Conservation (phyloP, 2,329 filamentous ascomycete species). For the Botrytis fabae region DNA sequence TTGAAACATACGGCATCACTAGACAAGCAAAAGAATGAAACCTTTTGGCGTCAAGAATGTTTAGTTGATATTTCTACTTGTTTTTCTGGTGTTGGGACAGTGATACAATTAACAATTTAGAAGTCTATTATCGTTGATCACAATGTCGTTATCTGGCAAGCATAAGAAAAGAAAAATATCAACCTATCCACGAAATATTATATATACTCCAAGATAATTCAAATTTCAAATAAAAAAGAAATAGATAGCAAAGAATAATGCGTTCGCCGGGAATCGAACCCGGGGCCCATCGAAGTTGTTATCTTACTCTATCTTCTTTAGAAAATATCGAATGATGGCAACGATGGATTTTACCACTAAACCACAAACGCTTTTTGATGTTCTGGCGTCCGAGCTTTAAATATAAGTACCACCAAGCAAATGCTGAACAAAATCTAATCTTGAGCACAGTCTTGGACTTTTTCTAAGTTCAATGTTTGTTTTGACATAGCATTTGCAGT, state of each 20-base stretch:
- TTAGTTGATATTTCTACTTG: neutral
- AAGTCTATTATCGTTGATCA: neutral
- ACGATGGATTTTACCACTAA: conserved; percentile 29
- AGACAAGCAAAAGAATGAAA: neutral
- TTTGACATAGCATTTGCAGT: neutral
- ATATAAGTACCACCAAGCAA: too few species aligned
- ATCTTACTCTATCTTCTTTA: neutral
- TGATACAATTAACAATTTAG: neutral
- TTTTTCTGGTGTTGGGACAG: neutral
- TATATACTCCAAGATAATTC: too few species aligned
- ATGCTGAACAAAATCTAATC: neutral
- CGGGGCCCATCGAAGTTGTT: neutral
- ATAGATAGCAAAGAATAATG: too few species aligned
- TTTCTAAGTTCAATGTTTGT: neutral
- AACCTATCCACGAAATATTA: too few species aligned
- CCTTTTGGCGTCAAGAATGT: neutral
- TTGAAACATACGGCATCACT: neutral
- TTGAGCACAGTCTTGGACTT: neutral
- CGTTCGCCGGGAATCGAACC: neutral
- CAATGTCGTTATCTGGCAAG: neutral
- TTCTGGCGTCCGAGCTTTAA: too few species aligned
- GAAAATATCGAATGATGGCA: conserved; percentile 14
- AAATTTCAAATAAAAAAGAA: too few species aligned
- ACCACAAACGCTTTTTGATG: conserved; percentile 25
- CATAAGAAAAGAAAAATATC: too few species aligned